A percentile compares a stretch with the other conserved stretches of the same genome.
These are phyloP conservation scores for Melampsora occidentalis DNA, from an alignment of 1,284 basidiomycete species.

Conservation along the genomic window DNA sequence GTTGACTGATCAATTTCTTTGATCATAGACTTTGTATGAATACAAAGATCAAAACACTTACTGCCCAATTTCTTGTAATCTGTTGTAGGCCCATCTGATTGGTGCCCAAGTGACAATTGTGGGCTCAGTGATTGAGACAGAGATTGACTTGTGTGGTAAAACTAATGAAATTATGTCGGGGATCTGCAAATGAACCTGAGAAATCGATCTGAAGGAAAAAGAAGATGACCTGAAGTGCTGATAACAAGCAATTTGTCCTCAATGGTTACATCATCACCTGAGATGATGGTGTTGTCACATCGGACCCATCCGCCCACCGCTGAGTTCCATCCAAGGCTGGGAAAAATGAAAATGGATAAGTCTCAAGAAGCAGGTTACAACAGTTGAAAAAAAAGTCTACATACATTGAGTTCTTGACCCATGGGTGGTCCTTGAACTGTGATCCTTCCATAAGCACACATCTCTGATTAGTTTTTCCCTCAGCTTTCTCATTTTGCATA, in stretches of 20 bases:
- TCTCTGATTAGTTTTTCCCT: too few relatives aligned
- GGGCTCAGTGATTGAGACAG: constrained; percentile 30
- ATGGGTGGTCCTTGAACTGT: constrained; percentile 58
- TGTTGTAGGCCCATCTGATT: too few relatives aligned
- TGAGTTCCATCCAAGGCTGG: constrained; percentile 57
- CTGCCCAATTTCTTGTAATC: too few relatives aligned
- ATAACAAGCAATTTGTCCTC: constrained; percentile 60
- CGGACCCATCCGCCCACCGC: constrained; percentile 60
- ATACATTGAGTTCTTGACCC: constrained; percentile 59
- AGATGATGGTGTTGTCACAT: constrained; percentile 59
- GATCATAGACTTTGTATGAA: too few relatives aligned
- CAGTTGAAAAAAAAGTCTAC: too few relatives aligned
- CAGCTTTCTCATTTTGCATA: too few relatives aligned
- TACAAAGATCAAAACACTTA: too few relatives aligned
- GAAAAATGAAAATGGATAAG: background rate
- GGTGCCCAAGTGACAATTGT: constrained; percentile 3
- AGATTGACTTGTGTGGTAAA: constrained; percentile 41
- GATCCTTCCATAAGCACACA: constrained; percentile 58
- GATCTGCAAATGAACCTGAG: background rate
- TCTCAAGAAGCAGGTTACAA: too few relatives aligned
- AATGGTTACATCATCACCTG: constrained; percentile 60
- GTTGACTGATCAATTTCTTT: too few relatives aligned
- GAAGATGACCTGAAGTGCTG: constrained; percentile 54
- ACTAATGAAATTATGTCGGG: background rate
- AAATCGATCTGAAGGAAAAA: too few relatives aligned